A percentile compares a stretch with the other conserved stretches of the same genome.
Conservation (phyloP, 73 alveolate species). For the Tetrahymena thermophila region DNA sequence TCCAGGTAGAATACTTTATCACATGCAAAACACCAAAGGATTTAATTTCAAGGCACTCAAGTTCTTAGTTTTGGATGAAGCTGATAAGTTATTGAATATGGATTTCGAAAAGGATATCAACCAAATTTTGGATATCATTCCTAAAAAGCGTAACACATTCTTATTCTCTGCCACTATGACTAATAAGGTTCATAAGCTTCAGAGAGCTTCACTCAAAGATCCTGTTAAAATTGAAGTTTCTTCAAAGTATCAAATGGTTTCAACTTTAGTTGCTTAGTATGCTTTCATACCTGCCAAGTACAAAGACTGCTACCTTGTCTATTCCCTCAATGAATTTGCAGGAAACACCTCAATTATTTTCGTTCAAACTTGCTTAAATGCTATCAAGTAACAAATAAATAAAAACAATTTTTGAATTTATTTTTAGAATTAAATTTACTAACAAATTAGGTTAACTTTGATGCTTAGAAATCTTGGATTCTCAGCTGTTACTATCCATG, state of each 20-base stretch:
- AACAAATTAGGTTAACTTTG: conserved; percentile 25
- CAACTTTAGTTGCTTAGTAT: conserved; percentile 67
- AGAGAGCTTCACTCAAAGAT: conserved; percentile 33
- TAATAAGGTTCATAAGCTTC: conserved; percentile 73
- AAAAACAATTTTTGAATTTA: conserved; percentile 55
- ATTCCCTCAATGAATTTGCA: conserved; percentile 63
- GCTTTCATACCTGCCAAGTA: conserved; percentile 82
- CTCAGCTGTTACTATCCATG: conserved; percentile 43
- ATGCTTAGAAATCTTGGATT: conserved; percentile 53
- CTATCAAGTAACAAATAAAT: conserved; percentile 40
- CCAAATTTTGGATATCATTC: conserved; percentile 45
- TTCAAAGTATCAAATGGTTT: conserved; percentile 58
- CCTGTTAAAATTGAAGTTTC: conserved; percentile 51
- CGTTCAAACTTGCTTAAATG: conserved; percentile 57
- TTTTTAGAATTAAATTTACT: conserved; percentile 15
- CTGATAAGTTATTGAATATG: conserved; percentile 82
- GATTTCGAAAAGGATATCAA: conserved; percentile 68
- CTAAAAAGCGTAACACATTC: conserved; percentile 89
- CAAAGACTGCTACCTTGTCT: conserved; percentile 82
- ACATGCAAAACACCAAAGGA: conserved; percentile 94
- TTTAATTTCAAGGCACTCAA: conserved; percentile 61
- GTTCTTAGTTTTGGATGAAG: conserved; percentile 91
- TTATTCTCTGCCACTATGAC: conserved; percentile 99
- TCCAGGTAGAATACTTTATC: conserved; percentile 99
- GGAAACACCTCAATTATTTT: conserved; percentile 53